Percentiles rank a stretch among this genome's conserved stretches.
phyloP scores from a whole-genome alignment of 2,329 filamentous ascomycete genomes.

The Rugonectria rugulosa region DNA sequence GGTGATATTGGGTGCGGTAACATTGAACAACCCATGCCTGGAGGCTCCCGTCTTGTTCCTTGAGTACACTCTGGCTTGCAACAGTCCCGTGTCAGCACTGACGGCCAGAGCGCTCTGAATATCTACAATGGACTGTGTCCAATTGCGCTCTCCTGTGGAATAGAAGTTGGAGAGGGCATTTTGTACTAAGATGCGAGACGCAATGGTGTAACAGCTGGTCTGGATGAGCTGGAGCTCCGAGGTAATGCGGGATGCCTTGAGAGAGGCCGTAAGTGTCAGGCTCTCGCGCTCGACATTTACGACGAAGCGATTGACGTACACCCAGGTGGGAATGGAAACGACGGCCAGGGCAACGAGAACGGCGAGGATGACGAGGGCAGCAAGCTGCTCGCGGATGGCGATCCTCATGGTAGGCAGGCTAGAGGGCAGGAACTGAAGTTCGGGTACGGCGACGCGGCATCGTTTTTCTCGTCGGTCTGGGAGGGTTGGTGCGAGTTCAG shows the following conservation, averaged over 20 bases:
- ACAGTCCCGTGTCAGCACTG: slow-evolving; percentile 62
- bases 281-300: slow-evolving; percentile 62
- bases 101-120: slow-evolving; percentile 73
- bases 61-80: slow-evolving; percentile 79
- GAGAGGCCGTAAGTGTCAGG: slow-evolving; percentile 79
- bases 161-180: slow-evolving; percentile 60
- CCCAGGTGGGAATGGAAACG: slow-evolving; percentile 78
- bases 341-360: slow-evolving; percentile 79
- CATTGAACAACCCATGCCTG: slow-evolving; percentile 66
- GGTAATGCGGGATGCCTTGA: slow-evolving; percentile 84
- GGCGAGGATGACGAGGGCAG: slow-evolving; percentile 77
- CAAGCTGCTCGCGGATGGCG: slow-evolving; percentile 87
- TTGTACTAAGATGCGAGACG: slow-evolving; percentile 71
- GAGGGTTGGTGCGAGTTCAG: slow-evolving; percentile 13
- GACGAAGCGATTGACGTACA: slow-evolving; percentile 65
- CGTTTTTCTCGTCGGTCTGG: slow-evolving; percentile 30
- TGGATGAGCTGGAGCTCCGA: slow-evolving; percentile 82
- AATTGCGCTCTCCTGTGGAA: slow-evolving; percentile 61
- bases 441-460: slow-evolving; percentile 38
- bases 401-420: slow-evolving; percentile 71
- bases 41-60: slow-evolving; percentile 66
- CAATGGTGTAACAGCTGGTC: slow-evolving; percentile 75
- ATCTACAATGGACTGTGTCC: slow-evolving; percentile 67
- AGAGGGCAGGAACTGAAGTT: slow-evolving; percentile 28
- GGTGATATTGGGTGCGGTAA: slow-evolving; percentile 60